Evolutionary conservation across 441 rosid species (phyloP), one percentile per base, ranked within the genome.

Genomic region (Populus hybrid): DNA sequence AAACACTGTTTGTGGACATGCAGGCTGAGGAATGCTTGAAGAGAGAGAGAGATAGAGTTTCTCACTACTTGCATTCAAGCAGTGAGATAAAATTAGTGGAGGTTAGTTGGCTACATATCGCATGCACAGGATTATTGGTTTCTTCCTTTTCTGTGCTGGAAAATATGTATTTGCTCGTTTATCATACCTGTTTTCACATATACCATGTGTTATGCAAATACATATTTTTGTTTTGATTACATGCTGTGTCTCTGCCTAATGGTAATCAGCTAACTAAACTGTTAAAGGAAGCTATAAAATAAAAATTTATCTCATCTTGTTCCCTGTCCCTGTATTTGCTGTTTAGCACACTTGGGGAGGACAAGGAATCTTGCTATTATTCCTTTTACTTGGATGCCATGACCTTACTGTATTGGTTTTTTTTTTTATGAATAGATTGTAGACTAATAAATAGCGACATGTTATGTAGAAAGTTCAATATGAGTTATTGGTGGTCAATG

Each of bases 21-120:
- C 88, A 92, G 99, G 90, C 95, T 79, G 99, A 96, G 85, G 99
- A 93, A 80, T 96, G 98, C 83, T 82, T 94, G 59, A 96, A 85
- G 87, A 93, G 91, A 88, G 99, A 96, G 85, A 90, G 88, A 83
- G 98, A 96, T 30, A 92, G 99, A 78, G 97, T 94, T 71, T 77
- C 96, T 76, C 91, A 94, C 86, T 96, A 93, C 82, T 85, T 94
- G 84, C 97, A 94, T 75, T 88, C 87, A 50, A 87, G 90, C 83
- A 94, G 94, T 78, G 98, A 96, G 88, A 84, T 86, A 1, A 96
- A 96, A 84, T 85, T 96, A 84, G 92, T 90, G 28, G 94, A 93
- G 98, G 99, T 95, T 75, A 67, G 92, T 86, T 30, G 7, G 32
- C 67, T 26, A 6, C 76, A 38, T 8, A 18, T 40, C 57, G 5